Percentiles rank a stretch among this genome's conserved stretches.
Conservation (phyloP, 805 yeast species). For the Candida cerambycidarum region DNA sequence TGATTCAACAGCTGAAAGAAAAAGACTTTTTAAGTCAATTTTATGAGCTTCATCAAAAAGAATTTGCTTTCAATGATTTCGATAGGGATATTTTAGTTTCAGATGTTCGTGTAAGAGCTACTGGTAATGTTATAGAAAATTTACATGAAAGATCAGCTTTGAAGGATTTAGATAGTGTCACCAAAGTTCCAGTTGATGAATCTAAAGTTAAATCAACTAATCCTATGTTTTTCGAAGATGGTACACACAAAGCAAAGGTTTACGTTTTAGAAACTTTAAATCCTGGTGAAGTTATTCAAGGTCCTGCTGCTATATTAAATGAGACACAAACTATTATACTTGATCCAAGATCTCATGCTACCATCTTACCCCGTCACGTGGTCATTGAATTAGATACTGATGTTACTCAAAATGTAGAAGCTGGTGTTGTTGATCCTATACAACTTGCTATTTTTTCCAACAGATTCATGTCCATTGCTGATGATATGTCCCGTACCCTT, state of each 20-base stretch:
- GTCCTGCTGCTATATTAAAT: constrained; percentile 56
- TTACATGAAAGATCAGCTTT: constrained; percentile 53
- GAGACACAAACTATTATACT: constrained; percentile 78
- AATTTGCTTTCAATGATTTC: constrained; percentile 66
- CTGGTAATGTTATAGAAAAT: constrained; percentile 50
- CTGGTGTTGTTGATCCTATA: constrained; percentile 57
- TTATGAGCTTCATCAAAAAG: constrained; percentile 57
- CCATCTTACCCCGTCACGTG: constrained; percentile 58
- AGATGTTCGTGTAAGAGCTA: constrained; percentile 71
- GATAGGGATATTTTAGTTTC: constrained; percentile 61
- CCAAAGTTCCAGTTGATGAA: constrained; percentile 4
- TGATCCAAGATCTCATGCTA: constrained; percentile 61
- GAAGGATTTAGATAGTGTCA: constrained; percentile 21
- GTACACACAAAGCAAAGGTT: constrained; percentile 40
- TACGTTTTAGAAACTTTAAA: constrained; percentile 53
- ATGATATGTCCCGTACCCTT: constrained; percentile 81
- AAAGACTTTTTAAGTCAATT: constrained; percentile 47
- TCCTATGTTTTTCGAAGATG: constrained; percentile 44
- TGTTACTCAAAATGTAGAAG: constrained; percentile 6
- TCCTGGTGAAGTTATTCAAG: constrained; percentile 48
- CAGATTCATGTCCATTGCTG: constrained; percentile 88
- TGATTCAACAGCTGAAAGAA: constrained; percentile 22
- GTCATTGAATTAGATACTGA: constrained; percentile 35
- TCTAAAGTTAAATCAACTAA: background rate
- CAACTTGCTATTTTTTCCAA: constrained; percentile 76